phyloP scores from a whole-genome alignment of 1,284 basidiomycete species.

The Irpex sp. region DNA sequence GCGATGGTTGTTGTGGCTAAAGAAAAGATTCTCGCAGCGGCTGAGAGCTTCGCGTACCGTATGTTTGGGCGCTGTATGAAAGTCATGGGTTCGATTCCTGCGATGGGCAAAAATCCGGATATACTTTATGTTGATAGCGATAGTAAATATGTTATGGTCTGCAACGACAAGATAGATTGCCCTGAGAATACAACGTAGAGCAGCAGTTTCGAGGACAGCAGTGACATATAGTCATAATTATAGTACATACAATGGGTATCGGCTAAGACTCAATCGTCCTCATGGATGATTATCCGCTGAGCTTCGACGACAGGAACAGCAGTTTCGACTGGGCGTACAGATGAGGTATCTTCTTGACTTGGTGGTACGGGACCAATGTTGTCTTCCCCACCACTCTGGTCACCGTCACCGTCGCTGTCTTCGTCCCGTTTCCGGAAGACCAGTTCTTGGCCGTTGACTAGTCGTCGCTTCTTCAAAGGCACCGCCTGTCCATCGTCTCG shows the following conservation, averaged over 20 bases:
- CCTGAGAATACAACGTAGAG: background rate
- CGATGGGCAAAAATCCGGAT: background rate
- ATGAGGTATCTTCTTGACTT: background rate
- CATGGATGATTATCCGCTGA: constrained; percentile 12
- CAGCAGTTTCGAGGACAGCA: background rate
- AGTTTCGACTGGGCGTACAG: constrained; percentile 5
- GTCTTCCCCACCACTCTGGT: constrained; percentile 25
- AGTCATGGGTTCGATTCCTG: background rate
- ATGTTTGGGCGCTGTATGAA: background rate
- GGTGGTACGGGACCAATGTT: constrained; percentile 20
- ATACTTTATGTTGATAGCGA: background rate
- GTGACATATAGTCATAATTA: background rate
- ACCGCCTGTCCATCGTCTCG: constrained; percentile 23
- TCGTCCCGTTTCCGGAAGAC: constrained; percentile 55
- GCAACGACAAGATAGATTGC: background rate
- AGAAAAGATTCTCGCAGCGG: background rate
- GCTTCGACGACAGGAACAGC: constrained; percentile 7
- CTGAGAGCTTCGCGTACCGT: background rate
- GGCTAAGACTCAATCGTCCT: constrained; percentile 7
- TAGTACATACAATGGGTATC: background rate
- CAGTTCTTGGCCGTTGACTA: constrained; percentile 58
- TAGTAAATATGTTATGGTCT: background rate
- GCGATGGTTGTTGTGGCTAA: background rate
- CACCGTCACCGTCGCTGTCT: constrained; percentile 41
- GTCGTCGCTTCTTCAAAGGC: constrained; percentile 45